Base-by-base conservation (phyloP, 345 rosid genomes). In the Zanthoxylum bungeanum region DNA sequence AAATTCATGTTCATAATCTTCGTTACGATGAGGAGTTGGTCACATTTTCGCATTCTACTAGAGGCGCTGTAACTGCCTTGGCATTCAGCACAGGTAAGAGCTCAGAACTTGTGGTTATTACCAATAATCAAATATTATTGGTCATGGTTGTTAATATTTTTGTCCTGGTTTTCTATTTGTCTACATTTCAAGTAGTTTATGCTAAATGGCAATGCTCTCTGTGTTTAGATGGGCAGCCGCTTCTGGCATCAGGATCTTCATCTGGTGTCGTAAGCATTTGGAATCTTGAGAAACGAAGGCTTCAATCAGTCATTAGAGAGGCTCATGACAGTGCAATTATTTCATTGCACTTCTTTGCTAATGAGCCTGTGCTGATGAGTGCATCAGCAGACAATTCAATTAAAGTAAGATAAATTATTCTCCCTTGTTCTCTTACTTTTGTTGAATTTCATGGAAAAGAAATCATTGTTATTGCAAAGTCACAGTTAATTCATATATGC, bases 341-440 rank as follows among this genome's bases (percentile, higher is more conserved):
- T 76, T 87, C 97, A 47, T 79, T 95, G 80, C 91, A 88, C 75
- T 95, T 92, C 76, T 87, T 95, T 27, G 98, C 98, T 25, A 91
- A 91, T 79, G 98, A 95, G 75, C 99, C 99, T 73, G 98, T 95
- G 72, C 83, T 95, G 51, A 87, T 95, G 93, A 95, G 99, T 73
- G 80, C 98, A 60, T 88, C 98, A 69, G 81, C 86, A n/a, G 99
- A 95, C 78, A 95, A 95, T 85, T 95, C 99, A 24, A 75, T 95
- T 51, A 95, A 95, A 79, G 99, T 95, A 84, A 76, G 82, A 74
- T 60, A 21, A 42, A 39, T 37, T 37, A 5, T 44, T 50, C 12
- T 68, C 28, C 22, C 58, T 39, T 59, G 3, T 57, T 34, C 46
- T 11, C 25, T 46, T 19, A 5, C 27, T 36, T 28, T 47, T 64